Evolutionary conservation across 2,329 filamentous ascomycete genomes (phyloP).

Genomic region (Diplodia corticola): DNA sequence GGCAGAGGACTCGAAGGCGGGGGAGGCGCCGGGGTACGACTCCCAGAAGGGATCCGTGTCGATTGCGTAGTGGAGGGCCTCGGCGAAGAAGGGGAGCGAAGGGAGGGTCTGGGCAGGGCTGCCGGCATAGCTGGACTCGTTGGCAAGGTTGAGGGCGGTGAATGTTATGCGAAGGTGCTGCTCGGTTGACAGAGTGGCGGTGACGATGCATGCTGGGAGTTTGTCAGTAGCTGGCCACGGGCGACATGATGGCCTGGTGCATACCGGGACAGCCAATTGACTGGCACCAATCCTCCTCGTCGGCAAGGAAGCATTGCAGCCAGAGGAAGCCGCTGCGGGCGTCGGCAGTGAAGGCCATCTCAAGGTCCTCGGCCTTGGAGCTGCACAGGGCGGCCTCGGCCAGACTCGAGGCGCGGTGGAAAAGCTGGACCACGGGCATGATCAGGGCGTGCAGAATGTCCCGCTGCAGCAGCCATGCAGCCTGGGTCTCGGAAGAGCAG

Average conservation of each 20-base stretch:
- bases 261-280: slow-evolving; percentile 55
- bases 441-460: slow-evolving; percentile 61
- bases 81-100: slow-evolving; percentile 23
- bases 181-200: slow-evolving; percentile 48
- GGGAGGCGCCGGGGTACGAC: slow-evolving; percentile 40
- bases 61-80: slow-evolving; percentile 44
- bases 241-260: not conserved
- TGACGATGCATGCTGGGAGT: slow-evolving; percentile 45
- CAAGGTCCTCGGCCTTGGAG: slow-evolving; percentile 52
- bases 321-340: slow-evolving; percentile 60
- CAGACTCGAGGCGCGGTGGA: slow-evolving; percentile 55
- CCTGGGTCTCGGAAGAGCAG: slow-evolving; percentile 35
- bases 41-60: slow-evolving; percentile 48
- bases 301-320: slow-evolving; percentile 59
- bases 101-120: slow-evolving; percentile 33
- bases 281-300: slow-evolving; percentile 59
- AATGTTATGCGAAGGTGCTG: slow-evolving; percentile 50
- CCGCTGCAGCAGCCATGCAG: slow-evolving; percentile 54
- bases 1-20: slow-evolving; percentile 47
- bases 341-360: slow-evolving; percentile 58
- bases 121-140: slow-evolving; percentile 35
- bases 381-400: slow-evolving; percentile 53
- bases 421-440: slow-evolving; percentile 59
- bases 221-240: slow-evolving; percentile 25
- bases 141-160: slow-evolving; percentile 50